These are phyloP conservation scores for Claviceps sp. DNA, from an alignment of 2,329 filamentous ascomycete species.

Conservation along the genomic window DNA sequence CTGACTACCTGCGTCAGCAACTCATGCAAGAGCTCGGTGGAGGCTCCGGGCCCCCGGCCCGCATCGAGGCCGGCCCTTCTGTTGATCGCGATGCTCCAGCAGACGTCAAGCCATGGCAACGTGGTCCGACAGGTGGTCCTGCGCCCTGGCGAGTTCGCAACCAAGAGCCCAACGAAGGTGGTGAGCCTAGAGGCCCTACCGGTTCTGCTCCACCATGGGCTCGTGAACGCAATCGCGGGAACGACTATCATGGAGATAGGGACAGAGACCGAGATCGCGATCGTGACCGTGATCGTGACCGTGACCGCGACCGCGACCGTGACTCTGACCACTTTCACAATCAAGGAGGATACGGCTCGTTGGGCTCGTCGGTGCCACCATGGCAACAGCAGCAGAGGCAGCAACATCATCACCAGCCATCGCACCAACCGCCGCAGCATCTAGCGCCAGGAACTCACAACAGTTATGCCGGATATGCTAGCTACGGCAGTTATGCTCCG, in stretches of 20 bases:
- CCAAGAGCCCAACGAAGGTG: conserved; percentile 37
- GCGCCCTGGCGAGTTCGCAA: conserved; percentile 61
- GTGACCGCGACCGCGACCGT: conserved; percentile 9
- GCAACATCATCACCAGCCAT: conserved; percentile 1
- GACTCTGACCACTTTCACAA: conserved; percentile 16
- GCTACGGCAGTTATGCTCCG: conserved; percentile 34
- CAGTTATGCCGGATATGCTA: conserved; percentile 41
- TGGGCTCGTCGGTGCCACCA: conserved; percentile 14
- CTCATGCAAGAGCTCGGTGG: conserved; percentile 96
- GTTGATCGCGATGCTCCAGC: conserved; percentile 36
- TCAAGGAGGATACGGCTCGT: conserved; percentile 10
- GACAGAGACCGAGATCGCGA: conserved; percentile 7
- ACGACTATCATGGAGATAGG: conserved; percentile 22
- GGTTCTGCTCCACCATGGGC: conserved; percentile 46
- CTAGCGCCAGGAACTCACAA: conserved; percentile 39
- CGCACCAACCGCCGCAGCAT: conserved; percentile 21
- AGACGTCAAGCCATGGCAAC: conserved; percentile 75
- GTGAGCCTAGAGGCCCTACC: conserved; percentile 29
- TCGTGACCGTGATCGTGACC: conserved; percentile 2
- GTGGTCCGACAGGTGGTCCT: conserved; percentile 68
- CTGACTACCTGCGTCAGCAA: conserved; percentile 46
- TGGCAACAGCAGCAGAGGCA: conserved; percentile 30
- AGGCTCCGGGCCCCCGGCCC: conserved; percentile 55
- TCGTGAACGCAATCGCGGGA: conserved; percentile 41
- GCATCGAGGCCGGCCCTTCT: conserved; percentile 75